Evolutionary conservation across 2,329 filamentous ascomycete species (phyloP).

Genomic region (Trichoderma sp.): DNA sequence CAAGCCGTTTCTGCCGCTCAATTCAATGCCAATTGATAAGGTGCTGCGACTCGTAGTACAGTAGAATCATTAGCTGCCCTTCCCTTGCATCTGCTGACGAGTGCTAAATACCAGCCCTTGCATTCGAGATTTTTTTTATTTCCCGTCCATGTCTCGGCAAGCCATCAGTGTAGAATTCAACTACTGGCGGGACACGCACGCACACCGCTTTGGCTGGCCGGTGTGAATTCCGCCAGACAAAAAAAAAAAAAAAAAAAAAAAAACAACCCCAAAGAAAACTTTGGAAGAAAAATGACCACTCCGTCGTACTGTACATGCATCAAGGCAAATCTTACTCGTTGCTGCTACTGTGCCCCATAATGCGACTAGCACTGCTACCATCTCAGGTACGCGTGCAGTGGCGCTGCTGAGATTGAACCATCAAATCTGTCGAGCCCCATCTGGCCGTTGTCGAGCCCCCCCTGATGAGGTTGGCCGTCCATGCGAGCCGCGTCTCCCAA

Average conservation of each 20-base stretch:
- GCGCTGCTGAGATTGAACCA: conserved; percentile 15
- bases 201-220: neutral
- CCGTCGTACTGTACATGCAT: neutral
- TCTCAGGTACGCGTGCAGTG: conserved; percentile 1
- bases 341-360: neutral
- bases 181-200: neutral
- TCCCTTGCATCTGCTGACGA: conserved; percentile 17
- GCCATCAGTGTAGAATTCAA: neutral
- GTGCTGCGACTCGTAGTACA: neutral
- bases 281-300: neutral
- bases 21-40: neutral
- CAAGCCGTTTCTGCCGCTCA: neutral
- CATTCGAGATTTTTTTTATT: neutral
- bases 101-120: neutral
- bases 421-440: conserved; percentile 7
- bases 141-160: neutral
- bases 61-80: neutral
- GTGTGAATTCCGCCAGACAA: neutral
- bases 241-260: neutral
- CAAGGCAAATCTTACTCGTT: neutral
- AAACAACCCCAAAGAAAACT: neutral
- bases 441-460: conserved; percentile 6
- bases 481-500: conserved; percentile 3
- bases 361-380: conserved; percentile 2
- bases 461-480: conserved; percentile 10